Base-by-base conservation (phyloP, 2,329 filamentous ascomycete species). In the Trichoderma hamatum region DNA sequence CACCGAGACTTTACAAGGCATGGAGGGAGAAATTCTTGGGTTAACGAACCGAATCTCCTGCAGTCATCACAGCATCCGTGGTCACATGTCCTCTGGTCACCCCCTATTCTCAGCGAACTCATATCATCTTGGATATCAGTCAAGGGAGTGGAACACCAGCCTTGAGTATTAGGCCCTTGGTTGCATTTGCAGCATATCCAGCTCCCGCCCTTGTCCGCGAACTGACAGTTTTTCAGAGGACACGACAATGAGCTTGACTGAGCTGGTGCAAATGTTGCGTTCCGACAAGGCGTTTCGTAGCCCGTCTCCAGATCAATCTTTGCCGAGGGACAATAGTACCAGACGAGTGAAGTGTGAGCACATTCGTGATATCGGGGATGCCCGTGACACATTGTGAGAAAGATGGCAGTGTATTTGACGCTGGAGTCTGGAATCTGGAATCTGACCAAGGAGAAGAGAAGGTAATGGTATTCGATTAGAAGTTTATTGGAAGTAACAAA, bases 101-200 rank as follows among this genome's bases (percentile, higher is more conserved):
- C 74, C 66, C 83, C 81, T 24, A 76, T 72, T 13, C 75, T 74
- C 65, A 74, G 74, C 1, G 76, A 78, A 13, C 78, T 72, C 7
- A 75, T 70, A 69, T 80, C 80, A 62, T 74, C 75, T 60, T 74
- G 68, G 71, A 77, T 72, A 49, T 75, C 76, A 34, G 72, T 73
- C 46, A 74, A 76, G 14, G 78, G 75, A 71, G 80, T 81, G 11
- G 78, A 80, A 74, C 86, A 88, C 85, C 85, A 88, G 7, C 85
- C 86, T 70, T 81, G 78, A 1, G 76, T 81, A 73, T 88, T 87
- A 21, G 84, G 83, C 0, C 84, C 84, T 49, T 83, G 79, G 3
- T 81, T 78, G 72, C 86, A 88, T 39, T 80, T 73, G 75, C 86
- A 88, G 72, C 86, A 88, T n/a, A 78, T 82, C 86, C 86, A 88